Evolutionary conservation across 2,329 filamentous ascomycete species (phyloP).

Genomic region (Pseudopithomyces chartarum): DNA sequence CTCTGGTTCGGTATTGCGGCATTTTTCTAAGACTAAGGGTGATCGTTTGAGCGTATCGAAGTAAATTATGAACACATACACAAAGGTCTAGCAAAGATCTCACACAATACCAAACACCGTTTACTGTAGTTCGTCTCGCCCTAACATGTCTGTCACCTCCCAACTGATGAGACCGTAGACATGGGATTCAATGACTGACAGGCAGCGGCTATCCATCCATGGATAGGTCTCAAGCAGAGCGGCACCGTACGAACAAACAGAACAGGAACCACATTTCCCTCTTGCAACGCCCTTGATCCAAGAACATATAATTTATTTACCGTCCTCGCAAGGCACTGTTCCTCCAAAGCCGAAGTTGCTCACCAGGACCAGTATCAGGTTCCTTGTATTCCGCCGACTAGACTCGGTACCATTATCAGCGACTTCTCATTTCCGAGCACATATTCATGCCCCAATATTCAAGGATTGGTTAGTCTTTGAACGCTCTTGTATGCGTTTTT

Average conservation of each 20-base stretch:
- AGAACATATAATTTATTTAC: background rate
- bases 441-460: too few relatives aligned
- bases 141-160: background rate
- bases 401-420: background rate
- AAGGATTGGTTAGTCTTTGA: too few relatives aligned
- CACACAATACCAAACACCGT: background rate
- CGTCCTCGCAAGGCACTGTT: background rate
- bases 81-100: too few relatives aligned
- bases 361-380: constrained; percentile 3
- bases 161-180: background rate
- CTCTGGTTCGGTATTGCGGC: too few relatives aligned
- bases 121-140: background rate
- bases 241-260: constrained; percentile 1
- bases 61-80: too few relatives aligned
- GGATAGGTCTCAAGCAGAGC: background rate
- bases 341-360: background rate
- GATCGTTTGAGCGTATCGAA: too few relatives aligned
- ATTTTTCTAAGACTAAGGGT: too few relatives aligned
- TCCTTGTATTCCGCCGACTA: background rate
- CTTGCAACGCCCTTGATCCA: background rate
- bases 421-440: background rate
- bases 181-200: background rate
- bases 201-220: background rate
- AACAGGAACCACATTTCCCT: constrained; percentile 2
- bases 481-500: too few relatives aligned